These are phyloP conservation scores for Dissophora ornata DNA, from an alignment of 192 early-diverging fungal genomes.

Conservation along the genomic window DNA sequence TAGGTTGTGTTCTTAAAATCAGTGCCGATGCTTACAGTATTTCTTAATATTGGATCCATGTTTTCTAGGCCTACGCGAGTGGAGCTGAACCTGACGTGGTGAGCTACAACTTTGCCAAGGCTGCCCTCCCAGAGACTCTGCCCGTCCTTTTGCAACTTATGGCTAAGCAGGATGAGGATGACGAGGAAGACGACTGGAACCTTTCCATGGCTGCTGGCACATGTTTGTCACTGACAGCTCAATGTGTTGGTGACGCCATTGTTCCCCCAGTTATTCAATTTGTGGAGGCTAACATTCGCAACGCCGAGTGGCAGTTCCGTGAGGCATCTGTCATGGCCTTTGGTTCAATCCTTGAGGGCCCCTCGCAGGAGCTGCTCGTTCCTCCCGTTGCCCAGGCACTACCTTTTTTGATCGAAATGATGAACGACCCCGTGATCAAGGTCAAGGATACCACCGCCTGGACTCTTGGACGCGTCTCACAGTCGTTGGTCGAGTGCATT, in stretches of 20 bases:
- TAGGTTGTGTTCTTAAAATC: too few relatives aligned
- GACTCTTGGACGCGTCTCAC: constrained; percentile 97
- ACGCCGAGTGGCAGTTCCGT: constrained; percentile 91
- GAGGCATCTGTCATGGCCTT: constrained; percentile 99
- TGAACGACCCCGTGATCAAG: constrained; percentile 86
- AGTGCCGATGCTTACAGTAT: background rate
- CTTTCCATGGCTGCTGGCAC: constrained; percentile 98
- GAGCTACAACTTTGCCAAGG: constrained; percentile 83
- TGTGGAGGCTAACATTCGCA: constrained; percentile 87
- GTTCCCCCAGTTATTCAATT: constrained; percentile 90
- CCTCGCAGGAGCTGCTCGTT: constrained; percentile 68
- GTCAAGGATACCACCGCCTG: constrained; percentile 99
- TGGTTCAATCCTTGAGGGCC: constrained; percentile 98
- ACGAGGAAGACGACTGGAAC: constrained; percentile 99
- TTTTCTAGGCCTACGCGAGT: constrained; percentile 58
- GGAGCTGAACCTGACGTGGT: constrained; percentile 61
- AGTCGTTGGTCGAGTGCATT: constrained; percentile 79
- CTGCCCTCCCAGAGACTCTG: constrained; percentile 81
- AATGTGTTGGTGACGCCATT: constrained; percentile 82
- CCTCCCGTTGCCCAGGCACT: constrained; percentile 87
- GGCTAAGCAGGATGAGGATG: constrained; percentile 97
- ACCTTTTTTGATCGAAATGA: constrained; percentile 88
- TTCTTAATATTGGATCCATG: too few relatives aligned
- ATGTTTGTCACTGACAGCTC: constrained; percentile 89
- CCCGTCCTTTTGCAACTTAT: constrained; percentile 88